Evolutionary conservation across 257 asterid species (phyloP), one percentile per base, ranked within the genome.

Genomic region (Thymus quinquecostatus): DNA sequence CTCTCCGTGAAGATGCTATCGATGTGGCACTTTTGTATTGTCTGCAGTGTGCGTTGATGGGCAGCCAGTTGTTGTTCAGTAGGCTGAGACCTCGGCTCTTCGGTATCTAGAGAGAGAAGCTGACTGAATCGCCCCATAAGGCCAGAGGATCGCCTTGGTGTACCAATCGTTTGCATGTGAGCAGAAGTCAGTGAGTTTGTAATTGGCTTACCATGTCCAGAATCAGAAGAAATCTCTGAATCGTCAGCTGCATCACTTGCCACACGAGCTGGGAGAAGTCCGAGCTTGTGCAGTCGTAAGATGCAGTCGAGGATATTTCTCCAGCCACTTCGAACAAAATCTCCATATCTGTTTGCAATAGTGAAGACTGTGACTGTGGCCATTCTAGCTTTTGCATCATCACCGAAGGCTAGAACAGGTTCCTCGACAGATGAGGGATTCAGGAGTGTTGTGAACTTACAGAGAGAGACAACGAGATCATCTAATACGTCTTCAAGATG

Each of bases 201-300:
- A 58, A 86, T 87, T 64, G 93, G 90, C 87, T 92, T 92, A 65
- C 96, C 97, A 29, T 88, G 95, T 79, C 88, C 88, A 68, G 95
- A 87, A 64, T 91, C 96, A 64, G 94, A 82, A n/a, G 91, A 82
- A 81, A 86, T 73, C 72, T 91, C 96, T 28, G 96, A 86, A 60
- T 93, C 97, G 53, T 91, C 97, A 50, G 96, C 94, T 60, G 97
- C 98, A 81, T 93, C 98, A 75, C 95, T 91, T 73, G 98, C 96
- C 51, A 93, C 97, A 47, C 97, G 94, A 74, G 98, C 98, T 57
- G 98, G 97, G 60, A 93, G 91, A 72, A 93, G 96, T 41, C 98
- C 98, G 21, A 93, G 96, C 83, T 93, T 93, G 82, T 93, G 98
- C 82, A 93, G 68, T 72, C 96, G 82, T 73, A 93, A 79, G 83